These are phyloP conservation scores for Phytophthora idaei DNA, from an alignment of 352 stramenopile species.

Conservation along the genomic window DNA sequence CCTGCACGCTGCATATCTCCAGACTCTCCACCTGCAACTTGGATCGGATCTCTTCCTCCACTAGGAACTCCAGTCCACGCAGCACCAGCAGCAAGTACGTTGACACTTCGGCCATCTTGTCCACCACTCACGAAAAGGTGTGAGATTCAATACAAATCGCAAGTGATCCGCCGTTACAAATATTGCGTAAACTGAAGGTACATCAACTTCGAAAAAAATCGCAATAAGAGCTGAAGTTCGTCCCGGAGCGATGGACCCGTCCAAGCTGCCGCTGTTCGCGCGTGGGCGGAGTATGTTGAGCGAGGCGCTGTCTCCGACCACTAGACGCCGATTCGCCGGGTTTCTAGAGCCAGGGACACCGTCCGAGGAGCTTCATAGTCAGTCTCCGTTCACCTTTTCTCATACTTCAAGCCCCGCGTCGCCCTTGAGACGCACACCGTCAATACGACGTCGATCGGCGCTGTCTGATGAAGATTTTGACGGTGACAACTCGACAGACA, in stretches of 20 bases:
- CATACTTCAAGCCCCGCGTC: conserved; percentile 15
- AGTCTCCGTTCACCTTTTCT: conserved; percentile 21
- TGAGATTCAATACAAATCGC: conserved; percentile 13
- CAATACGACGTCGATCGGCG: conserved; percentile 32
- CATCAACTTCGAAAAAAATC: neutral
- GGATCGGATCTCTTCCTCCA: conserved; percentile 65
- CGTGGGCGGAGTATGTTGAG: conserved; percentile 52
- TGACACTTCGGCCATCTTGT: conserved; percentile 22
- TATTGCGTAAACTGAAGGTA: neutral
- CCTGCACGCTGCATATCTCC: conserved; percentile 69
- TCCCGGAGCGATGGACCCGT: conserved; percentile 16
- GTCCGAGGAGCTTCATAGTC: conserved; percentile 8
- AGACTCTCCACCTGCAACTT: conserved; percentile 74
- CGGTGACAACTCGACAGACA: conserved; percentile 2
- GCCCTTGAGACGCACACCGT: conserved; percentile 15
- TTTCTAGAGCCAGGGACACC: conserved; percentile 40
- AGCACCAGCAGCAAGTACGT: conserved; percentile 81
- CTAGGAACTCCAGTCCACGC: conserved; percentile 75
- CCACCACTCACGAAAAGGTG: conserved; percentile 22
- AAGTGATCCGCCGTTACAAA: conserved; percentile 31
- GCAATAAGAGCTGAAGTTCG: neutral
- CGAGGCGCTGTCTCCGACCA: conserved; percentile 64
- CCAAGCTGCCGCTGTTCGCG: conserved; percentile 37
- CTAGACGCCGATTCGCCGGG: conserved; percentile 50
- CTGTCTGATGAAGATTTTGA: conserved; percentile 33